Percentiles rank a stretch among this genome's conserved stretches.
Conservation (phyloP, 208 protist species). For the Phytomonas sp. region DNA sequence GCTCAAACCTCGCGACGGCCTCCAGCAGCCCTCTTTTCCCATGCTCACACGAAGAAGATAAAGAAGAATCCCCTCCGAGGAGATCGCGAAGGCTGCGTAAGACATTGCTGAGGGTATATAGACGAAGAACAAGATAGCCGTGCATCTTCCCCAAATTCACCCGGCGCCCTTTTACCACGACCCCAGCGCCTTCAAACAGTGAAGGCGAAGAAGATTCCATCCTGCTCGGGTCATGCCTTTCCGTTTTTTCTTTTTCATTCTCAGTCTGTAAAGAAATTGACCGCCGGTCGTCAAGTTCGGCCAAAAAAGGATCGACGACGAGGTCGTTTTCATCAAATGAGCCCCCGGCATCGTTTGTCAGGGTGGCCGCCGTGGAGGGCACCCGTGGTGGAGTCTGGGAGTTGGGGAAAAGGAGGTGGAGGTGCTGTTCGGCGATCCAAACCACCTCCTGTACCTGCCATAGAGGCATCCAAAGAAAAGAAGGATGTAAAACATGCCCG, state of each 20-base stretch:
- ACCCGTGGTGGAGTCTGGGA: not conserved
- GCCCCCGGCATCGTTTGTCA: constrained; percentile 13
- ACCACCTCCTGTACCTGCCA: constrained; percentile 63
- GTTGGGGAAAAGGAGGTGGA: constrained; percentile 18
- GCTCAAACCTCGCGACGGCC: constrained; percentile 8
- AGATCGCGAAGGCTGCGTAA: constrained; percentile 38
- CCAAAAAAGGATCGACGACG: not conserved
- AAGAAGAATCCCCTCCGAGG: constrained; percentile 11
- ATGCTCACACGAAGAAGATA: not conserved
- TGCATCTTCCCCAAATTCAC: constrained; percentile 17
- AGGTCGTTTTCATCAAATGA: not conserved
- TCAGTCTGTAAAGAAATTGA: not conserved
- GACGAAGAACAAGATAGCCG: constrained; percentile 52
- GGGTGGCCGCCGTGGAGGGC: constrained; percentile 7
- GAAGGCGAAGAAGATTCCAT: no score
- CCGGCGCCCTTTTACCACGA: no score
- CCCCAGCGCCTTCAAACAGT: no score
- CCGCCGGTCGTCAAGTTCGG: not conserved
- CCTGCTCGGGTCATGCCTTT: no score
- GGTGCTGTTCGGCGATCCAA: constrained; percentile 33
- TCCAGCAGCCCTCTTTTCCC: not conserved
- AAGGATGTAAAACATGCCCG: constrained; percentile 51
- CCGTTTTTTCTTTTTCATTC: no score
- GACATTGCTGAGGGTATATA: constrained; percentile 63
- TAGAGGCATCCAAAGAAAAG: constrained; percentile 77